phyloP scores from a whole-genome alignment of 2,329 filamentous ascomycete genomes.

The Botrytis squamosa region DNA sequence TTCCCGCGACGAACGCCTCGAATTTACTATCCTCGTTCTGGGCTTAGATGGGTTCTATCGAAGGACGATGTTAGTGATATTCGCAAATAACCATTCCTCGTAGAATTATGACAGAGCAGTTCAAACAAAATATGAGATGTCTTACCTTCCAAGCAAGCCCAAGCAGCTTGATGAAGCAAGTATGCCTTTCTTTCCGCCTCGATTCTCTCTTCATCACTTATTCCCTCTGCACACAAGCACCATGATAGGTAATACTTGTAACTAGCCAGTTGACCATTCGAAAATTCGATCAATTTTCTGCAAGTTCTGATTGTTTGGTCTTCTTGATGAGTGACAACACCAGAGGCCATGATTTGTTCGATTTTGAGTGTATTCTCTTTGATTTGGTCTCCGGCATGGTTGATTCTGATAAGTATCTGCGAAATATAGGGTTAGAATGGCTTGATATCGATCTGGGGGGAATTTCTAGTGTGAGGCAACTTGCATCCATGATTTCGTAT shows the following conservation, averaged over 20 bases:
- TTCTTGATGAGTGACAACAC: neutral
- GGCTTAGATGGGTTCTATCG: neutral
- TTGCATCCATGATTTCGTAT: neutral
- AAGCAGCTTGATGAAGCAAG: neutral
- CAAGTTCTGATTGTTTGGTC: neutral
- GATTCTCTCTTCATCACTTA: neutral
- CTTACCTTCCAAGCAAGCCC: neutral
- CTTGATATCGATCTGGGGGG: neutral
- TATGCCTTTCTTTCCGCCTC: neutral
- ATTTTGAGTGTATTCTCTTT: neutral
- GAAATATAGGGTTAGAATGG: neutral
- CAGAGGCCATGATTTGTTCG: neutral
- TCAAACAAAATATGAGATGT: accelerated
- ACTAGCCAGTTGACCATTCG: neutral
- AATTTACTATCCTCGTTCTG: neutral
- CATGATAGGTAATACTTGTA: neutral
- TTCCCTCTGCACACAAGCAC: neutral
- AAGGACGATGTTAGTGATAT: accelerated
- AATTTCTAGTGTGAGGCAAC: neutral
- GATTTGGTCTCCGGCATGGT: neutral
- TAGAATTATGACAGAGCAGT: neutral
- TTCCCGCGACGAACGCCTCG: neutral
- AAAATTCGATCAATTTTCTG: neutral
- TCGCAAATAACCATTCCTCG: neutral
- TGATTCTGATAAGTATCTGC: neutral